phyloP scores from a whole-genome alignment of 768 basidiomycete genomes.

The Pholiota molesta region DNA sequence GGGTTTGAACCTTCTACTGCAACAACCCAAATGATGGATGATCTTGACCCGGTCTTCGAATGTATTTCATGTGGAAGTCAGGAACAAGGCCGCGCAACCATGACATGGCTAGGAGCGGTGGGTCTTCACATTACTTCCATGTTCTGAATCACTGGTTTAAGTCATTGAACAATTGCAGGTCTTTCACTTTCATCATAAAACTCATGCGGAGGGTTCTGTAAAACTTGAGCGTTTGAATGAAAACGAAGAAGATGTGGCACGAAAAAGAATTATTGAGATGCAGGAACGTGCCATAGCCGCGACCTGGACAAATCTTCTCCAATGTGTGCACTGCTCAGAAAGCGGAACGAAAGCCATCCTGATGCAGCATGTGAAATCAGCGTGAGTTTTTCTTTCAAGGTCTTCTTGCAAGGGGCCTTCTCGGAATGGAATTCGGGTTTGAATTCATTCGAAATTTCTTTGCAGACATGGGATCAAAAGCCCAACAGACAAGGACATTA shows the following conservation, averaged over 20 bases:
- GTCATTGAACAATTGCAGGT: not conserved
- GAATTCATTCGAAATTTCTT: not conserved
- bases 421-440: not conserved
- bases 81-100: not conserved
- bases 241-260: not conserved
- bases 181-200: not conserved
- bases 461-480: not conserved
- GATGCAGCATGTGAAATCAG: not conserved
- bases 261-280: not conserved
- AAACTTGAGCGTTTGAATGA: no score
- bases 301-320: not conserved
- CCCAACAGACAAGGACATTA: not conserved
- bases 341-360: not conserved
- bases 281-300: not conserved
- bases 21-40: constrained; percentile 4
- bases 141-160: not conserved
- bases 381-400: not conserved
- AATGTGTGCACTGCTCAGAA: not conserved
- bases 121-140: not conserved
- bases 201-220: not conserved
- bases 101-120: constrained; percentile 3
- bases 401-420: no score
- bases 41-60: constrained; percentile 1
- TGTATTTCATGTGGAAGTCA: not conserved
- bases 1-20: constrained; percentile 2